Evolutionary conservation across 352 stramenopile species (phyloP).

Genomic region (Phytophthora pluvialis): DNA sequence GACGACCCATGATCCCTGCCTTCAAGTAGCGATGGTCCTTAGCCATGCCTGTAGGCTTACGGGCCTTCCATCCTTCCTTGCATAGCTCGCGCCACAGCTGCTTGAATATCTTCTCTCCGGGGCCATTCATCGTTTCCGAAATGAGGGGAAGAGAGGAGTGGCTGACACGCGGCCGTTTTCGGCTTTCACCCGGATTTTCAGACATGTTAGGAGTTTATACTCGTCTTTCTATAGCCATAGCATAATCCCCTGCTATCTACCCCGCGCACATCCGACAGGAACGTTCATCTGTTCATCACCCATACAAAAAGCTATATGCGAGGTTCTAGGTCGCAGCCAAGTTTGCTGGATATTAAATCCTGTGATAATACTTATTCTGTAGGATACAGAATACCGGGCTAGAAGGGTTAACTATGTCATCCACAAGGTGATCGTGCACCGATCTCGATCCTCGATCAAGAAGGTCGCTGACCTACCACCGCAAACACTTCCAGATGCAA

Average conservation of each 20-base stretch:
- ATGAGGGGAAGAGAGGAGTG: not conserved
- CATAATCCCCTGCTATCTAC: slow-evolving; percentile 13
- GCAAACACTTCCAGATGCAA: no score
- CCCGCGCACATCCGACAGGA: slow-evolving; percentile 8
- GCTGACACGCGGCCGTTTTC: slow-evolving; percentile 4
- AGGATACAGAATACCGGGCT: slow-evolving; percentile 28
- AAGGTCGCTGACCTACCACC: no score
- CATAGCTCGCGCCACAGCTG: not conserved
- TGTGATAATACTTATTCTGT: slow-evolving; percentile 24
- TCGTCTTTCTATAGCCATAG: slow-evolving; percentile 2
- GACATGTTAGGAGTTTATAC: slow-evolving; percentile 18
- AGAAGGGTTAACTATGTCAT: slow-evolving; percentile 32
- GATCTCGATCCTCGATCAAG: no score
- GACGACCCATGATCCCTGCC: no score
- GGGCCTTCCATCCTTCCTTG: no score
- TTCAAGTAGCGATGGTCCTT: no score
- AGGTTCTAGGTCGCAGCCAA: not conserved
- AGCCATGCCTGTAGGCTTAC: no score
- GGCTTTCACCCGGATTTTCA: slow-evolving; percentile 17
- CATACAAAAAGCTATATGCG: slow-evolving; percentile 21
- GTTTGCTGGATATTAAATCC: slow-evolving; percentile 22
- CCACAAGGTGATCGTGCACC: no score
- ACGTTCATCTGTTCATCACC: not conserved
- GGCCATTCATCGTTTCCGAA: slow-evolving; percentile 6
- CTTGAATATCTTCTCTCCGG: slow-evolving; percentile 19